Percentiles rank a stretch among this genome's conserved stretches.
Evolutionary conservation across 805 yeast species (phyloP).

Genomic region (Isabelozyma gotoi): DNA sequence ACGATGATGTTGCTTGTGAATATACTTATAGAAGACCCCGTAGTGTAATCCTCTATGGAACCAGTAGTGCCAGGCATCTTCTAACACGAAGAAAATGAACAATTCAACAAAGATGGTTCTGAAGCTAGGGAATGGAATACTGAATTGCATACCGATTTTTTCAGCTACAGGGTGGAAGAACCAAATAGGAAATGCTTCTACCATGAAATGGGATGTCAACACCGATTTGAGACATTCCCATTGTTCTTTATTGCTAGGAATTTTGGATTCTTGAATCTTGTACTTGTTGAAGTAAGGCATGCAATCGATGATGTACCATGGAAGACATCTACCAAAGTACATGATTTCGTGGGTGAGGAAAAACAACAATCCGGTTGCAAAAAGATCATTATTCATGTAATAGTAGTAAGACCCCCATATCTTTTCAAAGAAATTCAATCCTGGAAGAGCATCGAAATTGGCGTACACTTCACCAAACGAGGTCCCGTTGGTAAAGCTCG

Average conservation of each 20-base stretch:
- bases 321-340: slow-evolving; percentile 59
- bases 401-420: slow-evolving; percentile 58
- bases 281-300: slow-evolving; percentile 51
- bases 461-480: slow-evolving; percentile 25
- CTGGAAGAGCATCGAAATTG: slow-evolving; percentile 24
- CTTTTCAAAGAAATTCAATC: slow-evolving; percentile 42
- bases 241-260: slow-evolving; percentile 56
- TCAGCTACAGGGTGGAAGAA: slow-evolving; percentile 58
- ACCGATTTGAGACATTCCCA: slow-evolving; percentile 65
- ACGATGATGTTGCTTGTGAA: slow-evolving; percentile 61
- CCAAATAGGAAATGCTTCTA: slow-evolving; percentile 64
- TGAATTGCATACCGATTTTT: slow-evolving; percentile 46
- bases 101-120: slow-evolving; percentile 44
- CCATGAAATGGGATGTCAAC: slow-evolving; percentile 53
- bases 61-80: slow-evolving; percentile 64
- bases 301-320: slow-evolving; percentile 56
- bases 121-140: slow-evolving; percentile 54
- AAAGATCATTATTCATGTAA: slow-evolving; percentile 52
- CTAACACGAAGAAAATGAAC: slow-evolving; percentile 50
- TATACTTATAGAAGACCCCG: slow-evolving; percentile 55
- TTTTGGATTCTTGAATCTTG: slow-evolving; percentile 54
- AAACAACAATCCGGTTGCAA: slow-evolving; percentile 58
- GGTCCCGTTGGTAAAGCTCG: slow-evolving; percentile 30
- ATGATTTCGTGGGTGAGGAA: slow-evolving; percentile 55
- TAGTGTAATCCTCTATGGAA: slow-evolving; percentile 56